Evolutionary conservation across 1,284 basidiomycete genomes (phyloP), one percentile per base, ranked within the genome.

Genomic region (Cryptococcus amylolentus): DNA sequence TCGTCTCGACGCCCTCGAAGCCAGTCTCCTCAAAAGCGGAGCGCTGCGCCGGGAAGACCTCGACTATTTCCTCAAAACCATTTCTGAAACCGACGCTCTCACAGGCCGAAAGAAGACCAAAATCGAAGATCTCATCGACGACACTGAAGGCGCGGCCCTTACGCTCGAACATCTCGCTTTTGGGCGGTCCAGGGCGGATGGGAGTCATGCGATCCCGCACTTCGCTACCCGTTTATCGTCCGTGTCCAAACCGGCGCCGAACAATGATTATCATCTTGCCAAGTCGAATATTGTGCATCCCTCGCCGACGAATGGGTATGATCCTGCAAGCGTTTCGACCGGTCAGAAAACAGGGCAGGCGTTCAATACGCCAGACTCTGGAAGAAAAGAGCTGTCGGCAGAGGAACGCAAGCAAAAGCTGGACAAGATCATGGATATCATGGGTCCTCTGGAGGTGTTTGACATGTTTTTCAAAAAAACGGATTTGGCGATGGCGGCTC

Each of bases 151-250:
- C 18, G 77, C 77, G 0, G 77, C 77, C 4, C 61, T 77, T 20
- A 78, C 75, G 0, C 65, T 78, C 6, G 77, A 78, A 51, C 75
- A 78, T 51, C 64, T 78, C 10, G 75, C 76, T 2, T 78, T 77
- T 57, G 76, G 76, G 3, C 67, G 75, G n/a, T 68, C 69, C 5
- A 58, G 72, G 8, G 65, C 57, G 12, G 73, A 69, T 31, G 73
- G 73, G 9, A 55, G 62, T 8, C 72, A 74, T 52, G 62, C 70
- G 3, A 55, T 76, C 23, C 69, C 73, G 16, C 66, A 69, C 51
- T 71, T 76, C 54, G 67, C 66, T 13, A 53, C 62, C 2, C 56
- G 69, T 28, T 45, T 54, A n/a, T 69, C 66, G 5, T 64, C 67
- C 2, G 67, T 70, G 6, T 61, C 61, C 42, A 53, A 61, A 45